Evolutionary conservation across 805 yeast species (phyloP), one percentile per base, ranked within the genome.

Genomic region (Teunomyces kruisii): DNA sequence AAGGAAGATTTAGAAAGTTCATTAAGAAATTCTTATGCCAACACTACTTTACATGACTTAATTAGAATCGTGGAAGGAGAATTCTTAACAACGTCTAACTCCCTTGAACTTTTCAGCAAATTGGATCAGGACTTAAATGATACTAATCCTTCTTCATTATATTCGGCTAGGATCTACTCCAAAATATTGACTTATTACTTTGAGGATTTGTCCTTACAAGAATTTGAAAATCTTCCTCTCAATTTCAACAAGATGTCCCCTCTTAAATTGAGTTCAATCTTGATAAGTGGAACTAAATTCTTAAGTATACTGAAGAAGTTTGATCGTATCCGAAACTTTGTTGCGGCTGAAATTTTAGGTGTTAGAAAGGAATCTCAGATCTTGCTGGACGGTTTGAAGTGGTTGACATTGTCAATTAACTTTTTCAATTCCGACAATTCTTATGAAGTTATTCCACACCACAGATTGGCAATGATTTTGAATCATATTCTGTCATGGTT

Each of bases 271-370:
- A 62, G 71, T 1, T 53, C 58, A 1, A 39, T 67, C 15, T 50
- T 67, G 9, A 46, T 57, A 12, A 61, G 79, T 9, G 55, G 76
- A 6, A 49, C 68, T 4, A 62, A 65, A 7, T 73, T 72, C 24
- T 59, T 75, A 28, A 54, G 72, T 1, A 42, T 63, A 0, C 58
- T 73, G 8, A 46, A 63, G 0, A 64, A 67, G 30, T 68, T 79
- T 28, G 83, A 76, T 13, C 72, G 83, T 47, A 52, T 79, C 8
- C 74, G 90, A 51, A 85, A 82, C 50, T 71, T 73, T 44, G 66
- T 79, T n/a, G 81, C 82, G 10, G 80, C 91, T 1, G 89, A 84
- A 52, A 58, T 86, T 15, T 66, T 85, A 38, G 88, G 89, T 1
- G 64, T 77, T 2, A 72, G 70, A 41, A 54, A 73, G 2, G 51